These are phyloP conservation scores for Aspergillus indologenus DNA, from an alignment of 495 filamentous ascomycete species.

Conservation along the genomic window DNA sequence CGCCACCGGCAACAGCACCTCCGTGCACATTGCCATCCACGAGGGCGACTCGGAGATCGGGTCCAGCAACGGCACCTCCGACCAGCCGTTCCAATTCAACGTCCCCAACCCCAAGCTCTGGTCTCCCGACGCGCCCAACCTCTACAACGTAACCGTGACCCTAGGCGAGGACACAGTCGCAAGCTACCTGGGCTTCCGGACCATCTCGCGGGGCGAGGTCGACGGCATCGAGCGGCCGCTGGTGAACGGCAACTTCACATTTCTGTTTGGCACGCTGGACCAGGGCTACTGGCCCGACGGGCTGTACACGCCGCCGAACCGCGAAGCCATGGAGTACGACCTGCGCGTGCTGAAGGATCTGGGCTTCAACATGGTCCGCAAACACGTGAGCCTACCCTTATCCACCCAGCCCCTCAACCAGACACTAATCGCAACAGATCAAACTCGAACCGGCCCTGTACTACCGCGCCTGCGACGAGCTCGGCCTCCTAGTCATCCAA, in stretches of 20 bases:
- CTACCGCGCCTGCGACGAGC: constrained; percentile 61
- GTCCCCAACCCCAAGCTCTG: constrained; percentile 53
- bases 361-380: constrained; percentile 66
- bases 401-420: not conserved
- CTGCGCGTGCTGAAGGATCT: constrained; percentile 56
- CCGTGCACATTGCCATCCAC: constrained; percentile 43
- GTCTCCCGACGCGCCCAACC: constrained; percentile 56
- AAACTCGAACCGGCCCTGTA: constrained; percentile 65
- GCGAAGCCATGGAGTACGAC: constrained; percentile 65
- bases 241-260: constrained; percentile 62
- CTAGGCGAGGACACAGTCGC: constrained; percentile 52
- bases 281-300: constrained; percentile 72
- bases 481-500: constrained; percentile 63
- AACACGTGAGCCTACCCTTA: constrained; percentile 49
- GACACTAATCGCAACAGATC: constrained; percentile 47
- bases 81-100: constrained; percentile 49
- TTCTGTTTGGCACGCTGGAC: constrained; percentile 65
- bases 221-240: constrained; percentile 59
- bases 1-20: constrained; percentile 21
- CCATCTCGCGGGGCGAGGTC: constrained; percentile 49
- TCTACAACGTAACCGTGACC: constrained; percentile 60
- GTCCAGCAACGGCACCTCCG: constrained; percentile 37
- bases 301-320: constrained; percentile 56
- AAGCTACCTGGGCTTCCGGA: constrained; percentile 68
- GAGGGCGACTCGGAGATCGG: constrained; percentile 40